Conservation (phyloP, 306 rosid genomes). For the Amphicarpaea edgeworthii region DNA sequence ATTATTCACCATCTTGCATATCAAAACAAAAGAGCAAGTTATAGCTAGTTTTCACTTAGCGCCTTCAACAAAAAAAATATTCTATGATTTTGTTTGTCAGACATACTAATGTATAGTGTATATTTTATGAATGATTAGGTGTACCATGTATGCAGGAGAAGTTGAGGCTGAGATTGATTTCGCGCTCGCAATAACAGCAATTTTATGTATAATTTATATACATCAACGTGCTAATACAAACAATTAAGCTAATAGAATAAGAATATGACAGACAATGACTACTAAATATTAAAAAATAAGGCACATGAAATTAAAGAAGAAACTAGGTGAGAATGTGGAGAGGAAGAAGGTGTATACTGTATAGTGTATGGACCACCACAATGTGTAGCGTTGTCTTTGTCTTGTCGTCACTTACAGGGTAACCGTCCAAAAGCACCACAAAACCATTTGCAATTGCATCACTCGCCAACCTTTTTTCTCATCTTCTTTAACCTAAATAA, state of each 20-base stretch:
- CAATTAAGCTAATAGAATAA: background rate
- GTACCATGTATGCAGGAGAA: background rate
- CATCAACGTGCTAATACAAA: background rate
- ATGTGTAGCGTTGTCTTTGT: constrained; percentile 45
- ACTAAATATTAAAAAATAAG: background rate
- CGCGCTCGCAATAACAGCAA: constrained; percentile 21
- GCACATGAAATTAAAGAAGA: constrained; percentile 34
- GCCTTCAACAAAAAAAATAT: constrained; percentile 15
- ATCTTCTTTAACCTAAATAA: background rate
- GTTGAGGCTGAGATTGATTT: constrained; percentile 34
- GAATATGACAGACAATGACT: constrained; percentile 16
- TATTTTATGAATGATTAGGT: constrained; percentile 42
- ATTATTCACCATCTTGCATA: constrained; percentile 14
- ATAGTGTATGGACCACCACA: constrained; percentile 47
- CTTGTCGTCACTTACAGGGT: constrained; percentile 1
- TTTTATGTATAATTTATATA: constrained; percentile 22
- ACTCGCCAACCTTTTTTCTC: constrained; percentile 24
- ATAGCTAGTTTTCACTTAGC: background rate
- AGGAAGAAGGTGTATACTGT: background rate
- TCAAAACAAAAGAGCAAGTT: constrained; percentile 23
- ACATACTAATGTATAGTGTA: background rate
- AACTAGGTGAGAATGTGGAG: background rate
- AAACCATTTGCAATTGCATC: background rate
- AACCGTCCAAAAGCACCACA: constrained; percentile 47
- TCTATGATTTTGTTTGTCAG: constrained; percentile 24